Conservation (phyloP, 768 basidiomycete genomes). For the Serendipita indica region DNA sequence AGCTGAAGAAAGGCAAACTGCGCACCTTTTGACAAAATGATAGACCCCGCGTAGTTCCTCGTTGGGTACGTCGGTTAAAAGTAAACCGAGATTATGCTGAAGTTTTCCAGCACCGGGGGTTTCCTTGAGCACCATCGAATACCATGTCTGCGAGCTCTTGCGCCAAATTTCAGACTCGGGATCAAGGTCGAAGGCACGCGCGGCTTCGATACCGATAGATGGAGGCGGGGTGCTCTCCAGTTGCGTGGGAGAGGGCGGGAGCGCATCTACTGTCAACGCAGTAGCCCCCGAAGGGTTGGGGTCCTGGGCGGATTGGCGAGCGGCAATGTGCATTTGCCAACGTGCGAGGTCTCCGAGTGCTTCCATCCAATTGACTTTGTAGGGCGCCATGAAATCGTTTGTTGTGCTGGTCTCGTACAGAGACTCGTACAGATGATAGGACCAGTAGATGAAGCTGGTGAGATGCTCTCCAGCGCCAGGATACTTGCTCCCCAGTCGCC, state of each 20-base stretch:
- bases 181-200: slow-evolving; percentile 67
- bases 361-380: slow-evolving; percentile 83
- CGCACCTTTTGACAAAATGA: slow-evolving; percentile 88
- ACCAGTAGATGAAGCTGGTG: slow-evolving; percentile 88
- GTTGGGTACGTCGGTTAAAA: slow-evolving; percentile 67
- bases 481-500: slow-evolving; percentile 63
- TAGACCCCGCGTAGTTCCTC: slow-evolving; percentile 79
- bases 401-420: slow-evolving; percentile 41
- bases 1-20: slow-evolving; percentile 13
- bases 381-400: slow-evolving; percentile 50
- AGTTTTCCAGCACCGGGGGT: slow-evolving; percentile 89
- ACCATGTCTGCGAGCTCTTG: slow-evolving; percentile 83
- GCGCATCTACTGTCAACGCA: slow-evolving; percentile 22
- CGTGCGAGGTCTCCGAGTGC: slow-evolving; percentile 91
- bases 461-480: slow-evolving; percentile 73
- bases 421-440: slow-evolving; percentile 86
- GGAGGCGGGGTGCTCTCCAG: slow-evolving; percentile 54
- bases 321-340: slow-evolving; percentile 89
- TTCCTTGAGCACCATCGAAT: slow-evolving; percentile 68
- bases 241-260: slow-evolving; percentile 31
- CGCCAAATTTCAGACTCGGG: slow-evolving; percentile 90
- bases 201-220: slow-evolving; percentile 76
- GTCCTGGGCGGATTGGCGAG: slow-evolving; percentile 35
- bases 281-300: slow-evolving; percentile 29
- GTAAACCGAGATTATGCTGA: slow-evolving; percentile 83